These are phyloP conservation scores for Kentomonas sorsogonicus DNA, from an alignment of 208 protist genomes.

Conservation along the genomic window DNA sequence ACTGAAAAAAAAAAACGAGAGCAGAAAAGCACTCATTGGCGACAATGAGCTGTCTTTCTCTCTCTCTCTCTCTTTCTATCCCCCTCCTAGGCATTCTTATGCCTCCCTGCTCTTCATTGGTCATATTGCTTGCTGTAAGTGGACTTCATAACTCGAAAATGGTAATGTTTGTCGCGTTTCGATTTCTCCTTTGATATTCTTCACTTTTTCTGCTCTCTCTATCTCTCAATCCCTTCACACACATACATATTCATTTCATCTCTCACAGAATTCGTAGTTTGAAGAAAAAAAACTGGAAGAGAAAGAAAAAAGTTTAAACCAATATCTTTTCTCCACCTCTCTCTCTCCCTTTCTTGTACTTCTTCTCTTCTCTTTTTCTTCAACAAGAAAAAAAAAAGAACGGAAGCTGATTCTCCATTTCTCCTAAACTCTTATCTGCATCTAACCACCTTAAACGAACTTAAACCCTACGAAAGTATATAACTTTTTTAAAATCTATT, in stretches of 20 bases:
- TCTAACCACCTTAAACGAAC: too few species aligned
- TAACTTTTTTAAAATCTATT: too few species aligned
- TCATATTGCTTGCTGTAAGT: not conserved
- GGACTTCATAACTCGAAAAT: not conserved
- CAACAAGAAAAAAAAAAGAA: too few species aligned
- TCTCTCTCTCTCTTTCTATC: conserved; percentile 9
- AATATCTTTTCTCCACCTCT: not conserved
- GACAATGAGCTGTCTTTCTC: conserved; percentile 1
- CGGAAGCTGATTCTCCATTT: too few species aligned
- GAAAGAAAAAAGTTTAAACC: not conserved
- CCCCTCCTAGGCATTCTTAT: not conserved
- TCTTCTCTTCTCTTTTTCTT: not conserved
- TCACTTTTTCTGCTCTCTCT: not conserved
- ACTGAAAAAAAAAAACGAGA: conserved; percentile 2
- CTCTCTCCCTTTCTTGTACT: not conserved
- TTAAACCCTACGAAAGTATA: too few species aligned
- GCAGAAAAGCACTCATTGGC: not conserved
- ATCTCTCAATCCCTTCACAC: not conserved
- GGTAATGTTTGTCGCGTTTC: not conserved
- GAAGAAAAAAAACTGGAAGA: not conserved
- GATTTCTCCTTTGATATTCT: not conserved
- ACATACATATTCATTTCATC: not conserved
- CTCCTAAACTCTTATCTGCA: too few species aligned
- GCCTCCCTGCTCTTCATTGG: not conserved
- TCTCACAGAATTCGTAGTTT: not conserved